Conservation (phyloP, 495 filamentous ascomycete species). For the Entonaema liquescens region DNA sequence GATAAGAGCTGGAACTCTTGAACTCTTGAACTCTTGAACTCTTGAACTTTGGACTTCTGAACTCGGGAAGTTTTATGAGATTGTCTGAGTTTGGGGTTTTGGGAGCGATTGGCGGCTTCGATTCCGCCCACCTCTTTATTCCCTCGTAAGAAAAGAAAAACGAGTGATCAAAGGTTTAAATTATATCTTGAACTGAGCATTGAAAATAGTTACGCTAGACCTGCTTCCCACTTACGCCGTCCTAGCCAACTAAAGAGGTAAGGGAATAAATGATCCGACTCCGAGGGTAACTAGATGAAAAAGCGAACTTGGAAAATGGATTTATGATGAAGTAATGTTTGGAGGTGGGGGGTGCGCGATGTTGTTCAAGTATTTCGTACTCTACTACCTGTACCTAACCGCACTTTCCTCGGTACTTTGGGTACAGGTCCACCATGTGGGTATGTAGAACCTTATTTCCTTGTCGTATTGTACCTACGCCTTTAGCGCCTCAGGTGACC, state of each 20-base stretch:
- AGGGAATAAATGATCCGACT: conserved; percentile 23
- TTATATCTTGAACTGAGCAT: not conserved
- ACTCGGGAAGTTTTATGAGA: conserved; percentile 4
- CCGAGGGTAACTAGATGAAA: conserved; percentile 17
- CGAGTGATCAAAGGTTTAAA: not conserved
- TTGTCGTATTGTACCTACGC: not conserved
- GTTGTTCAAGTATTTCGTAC: conserved; percentile 1
- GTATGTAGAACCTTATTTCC: not conserved
- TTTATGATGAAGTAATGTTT: conserved; percentile 34
- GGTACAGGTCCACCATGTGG: not conserved
- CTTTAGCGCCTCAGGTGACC: too few species aligned
- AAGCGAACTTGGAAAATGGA: conserved; percentile 7
- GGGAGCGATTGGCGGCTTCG: not conserved
- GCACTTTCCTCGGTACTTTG: conserved; percentile 1
- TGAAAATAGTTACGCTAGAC: conserved; percentile 5
- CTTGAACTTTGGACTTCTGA: not conserved
- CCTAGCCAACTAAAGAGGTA: conserved; percentile 1
- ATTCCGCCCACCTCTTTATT: conserved; percentile 2
- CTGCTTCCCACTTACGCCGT: conserved; percentile 3
- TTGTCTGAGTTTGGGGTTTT: not conserved
- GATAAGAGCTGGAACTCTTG: conserved; percentile 1
- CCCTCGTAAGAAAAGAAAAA: not conserved
- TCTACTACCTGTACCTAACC: not conserved
- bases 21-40: not conserved
- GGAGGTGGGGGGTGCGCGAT: conserved; percentile 15